Percentiles rank a stretch among this genome's conserved stretches.
These are phyloP conservation scores for Gaillardinia entomophila DNA, from an alignment of 805 yeast species.

Conservation along the genomic window DNA sequence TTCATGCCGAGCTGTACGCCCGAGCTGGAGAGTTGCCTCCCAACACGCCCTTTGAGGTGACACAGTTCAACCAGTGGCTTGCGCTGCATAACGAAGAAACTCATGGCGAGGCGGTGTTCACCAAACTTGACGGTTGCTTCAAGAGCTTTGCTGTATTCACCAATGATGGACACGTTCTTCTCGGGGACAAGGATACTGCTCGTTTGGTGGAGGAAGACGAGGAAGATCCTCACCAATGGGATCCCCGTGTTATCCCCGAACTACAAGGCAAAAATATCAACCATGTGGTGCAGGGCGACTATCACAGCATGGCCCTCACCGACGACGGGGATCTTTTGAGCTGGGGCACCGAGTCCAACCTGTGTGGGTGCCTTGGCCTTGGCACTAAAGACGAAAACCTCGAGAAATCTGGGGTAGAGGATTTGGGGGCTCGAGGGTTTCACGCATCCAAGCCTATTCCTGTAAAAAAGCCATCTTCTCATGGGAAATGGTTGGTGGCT, in stretches of 20 bases:
- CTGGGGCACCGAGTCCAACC: slow-evolving; percentile 63
- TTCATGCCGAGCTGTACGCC: slow-evolving; percentile 13
- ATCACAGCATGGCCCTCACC: slow-evolving; percentile 61
- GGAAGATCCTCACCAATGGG: slow-evolving; percentile 3
- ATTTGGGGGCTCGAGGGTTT: slow-evolving; percentile 19
- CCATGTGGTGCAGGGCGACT: slow-evolving; percentile 64
- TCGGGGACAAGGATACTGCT: slow-evolving; percentile 26
- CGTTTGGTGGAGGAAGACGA: slow-evolving; percentile 4
- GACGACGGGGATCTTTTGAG: slow-evolving; percentile 49
- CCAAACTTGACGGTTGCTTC: slow-evolving; percentile 51
- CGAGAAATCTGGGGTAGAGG: slow-evolving; percentile 19
- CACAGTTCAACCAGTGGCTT: slow-evolving; percentile 27
- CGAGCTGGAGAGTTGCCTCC: background rate
- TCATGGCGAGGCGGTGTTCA: slow-evolving; percentile 27
- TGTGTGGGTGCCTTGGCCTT: slow-evolving; percentile 69
- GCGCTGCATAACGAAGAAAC: slow-evolving; percentile 9
- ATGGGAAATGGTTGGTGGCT: slow-evolving; percentile 49
- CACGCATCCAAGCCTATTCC: slow-evolving; percentile 13
- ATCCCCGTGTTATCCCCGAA: slow-evolving; percentile 32
- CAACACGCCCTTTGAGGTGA: slow-evolving; percentile 12
- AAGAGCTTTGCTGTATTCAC: slow-evolving; percentile 51
- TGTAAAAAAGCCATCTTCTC: slow-evolving; percentile 34
- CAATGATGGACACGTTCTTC: slow-evolving; percentile 40
- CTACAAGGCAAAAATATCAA: slow-evolving; percentile 45
- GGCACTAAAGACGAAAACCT: slow-evolving; percentile 21